A percentile compares a stretch with the other conserved stretches of the same genome.
These are phyloP conservation scores for Gamsiella multidivaricata DNA, from an alignment of 192 early-diverging fungal species.

Conservation along the genomic window DNA sequence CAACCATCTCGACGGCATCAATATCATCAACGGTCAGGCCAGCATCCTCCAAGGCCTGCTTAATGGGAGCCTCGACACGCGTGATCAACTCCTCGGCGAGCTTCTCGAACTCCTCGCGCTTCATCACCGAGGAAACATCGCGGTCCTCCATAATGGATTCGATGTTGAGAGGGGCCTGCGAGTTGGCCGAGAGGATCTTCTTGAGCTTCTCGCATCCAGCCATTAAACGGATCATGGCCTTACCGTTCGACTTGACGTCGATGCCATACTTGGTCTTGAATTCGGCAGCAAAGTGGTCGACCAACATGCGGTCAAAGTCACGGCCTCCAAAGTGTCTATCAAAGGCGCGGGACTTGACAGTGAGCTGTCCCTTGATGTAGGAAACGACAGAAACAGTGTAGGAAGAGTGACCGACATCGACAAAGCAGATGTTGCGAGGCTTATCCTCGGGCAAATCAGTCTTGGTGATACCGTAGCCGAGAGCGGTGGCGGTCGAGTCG, in stretches of 20 bases:
- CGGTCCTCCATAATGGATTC: conserved; percentile 97
- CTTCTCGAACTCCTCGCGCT: conserved; percentile 88
- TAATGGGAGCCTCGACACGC: conserved; percentile 77
- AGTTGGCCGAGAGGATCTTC: conserved; percentile 96
- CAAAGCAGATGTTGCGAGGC: conserved; percentile 91
- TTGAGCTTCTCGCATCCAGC: conserved; percentile 94
- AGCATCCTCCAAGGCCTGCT: conserved; percentile 81
- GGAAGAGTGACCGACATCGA: conserved; percentile 93
- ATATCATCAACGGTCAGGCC: conserved; percentile 83
- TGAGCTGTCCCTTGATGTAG: conserved; percentile 96
- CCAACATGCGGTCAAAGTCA: conserved; percentile 92
- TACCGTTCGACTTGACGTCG: conserved; percentile 87
- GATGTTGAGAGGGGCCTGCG: conserved; percentile 89
- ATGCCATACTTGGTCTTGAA: conserved; percentile 97
- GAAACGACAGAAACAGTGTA: conserved; percentile 89
- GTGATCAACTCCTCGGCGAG: conserved; percentile 77
- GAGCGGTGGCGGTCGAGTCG: conserved; percentile 92
- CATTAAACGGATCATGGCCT: conserved; percentile 91
- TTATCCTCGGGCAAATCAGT: conserved; percentile 95
- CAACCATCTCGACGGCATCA: conserved; percentile 94
- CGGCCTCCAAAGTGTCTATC: conserved; percentile 96
- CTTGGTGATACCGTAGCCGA: conserved; percentile 99
- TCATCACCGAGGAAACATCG: conserved; percentile 88
- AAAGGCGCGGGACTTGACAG: conserved; percentile 89
- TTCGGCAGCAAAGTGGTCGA: conserved; percentile 85